Conservation (phyloP, 179 eudicot species). For the Nepenthes alata region DNA sequence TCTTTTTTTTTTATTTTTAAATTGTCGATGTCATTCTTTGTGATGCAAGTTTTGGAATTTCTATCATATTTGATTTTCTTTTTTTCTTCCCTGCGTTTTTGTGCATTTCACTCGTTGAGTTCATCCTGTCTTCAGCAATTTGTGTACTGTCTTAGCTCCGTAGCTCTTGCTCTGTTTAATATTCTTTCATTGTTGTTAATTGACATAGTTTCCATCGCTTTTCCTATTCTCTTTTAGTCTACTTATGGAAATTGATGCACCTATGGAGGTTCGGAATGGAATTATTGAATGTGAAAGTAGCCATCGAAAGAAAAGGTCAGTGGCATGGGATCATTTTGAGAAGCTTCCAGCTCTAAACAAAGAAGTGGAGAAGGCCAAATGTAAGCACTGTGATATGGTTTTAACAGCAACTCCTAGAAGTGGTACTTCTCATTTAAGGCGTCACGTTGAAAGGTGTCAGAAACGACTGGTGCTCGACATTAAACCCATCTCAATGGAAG, state of each 20-base stretch:
- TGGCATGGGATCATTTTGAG: slow-evolving; percentile 47
- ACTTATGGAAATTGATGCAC: slow-evolving; percentile 4
- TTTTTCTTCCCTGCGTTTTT: not conserved
- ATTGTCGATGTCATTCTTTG: not conserved
- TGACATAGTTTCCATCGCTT: not conserved
- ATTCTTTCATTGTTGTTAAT: not conserved
- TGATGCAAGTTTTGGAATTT: not conserved
- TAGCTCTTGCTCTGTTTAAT: not conserved
- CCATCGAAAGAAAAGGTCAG: slow-evolving; percentile 24
- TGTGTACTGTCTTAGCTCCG: not conserved
- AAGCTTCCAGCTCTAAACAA: slow-evolving; percentile 27
- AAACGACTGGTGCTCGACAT: slow-evolving; percentile 27
- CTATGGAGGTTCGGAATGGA: slow-evolving; percentile 25
- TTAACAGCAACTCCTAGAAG: slow-evolving; percentile 39
- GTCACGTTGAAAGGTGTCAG: slow-evolving; percentile 36
- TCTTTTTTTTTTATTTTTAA: not conserved
- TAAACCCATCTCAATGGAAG: slow-evolving; percentile 25
- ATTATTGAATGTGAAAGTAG: slow-evolving; percentile 29
- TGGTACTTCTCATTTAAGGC: slow-evolving; percentile 42
- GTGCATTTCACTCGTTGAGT: not conserved
- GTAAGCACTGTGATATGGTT: slow-evolving; percentile 27
- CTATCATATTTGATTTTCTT: not conserved
- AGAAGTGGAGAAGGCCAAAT: slow-evolving; percentile 34
- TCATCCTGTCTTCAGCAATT: not conserved
- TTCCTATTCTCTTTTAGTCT: not conserved